Percentiles rank a stretch among this genome's conserved stretches.
These are phyloP conservation scores for Russula earlei DNA, from an alignment of 768 basidiomycete species.

Conservation along the genomic window DNA sequence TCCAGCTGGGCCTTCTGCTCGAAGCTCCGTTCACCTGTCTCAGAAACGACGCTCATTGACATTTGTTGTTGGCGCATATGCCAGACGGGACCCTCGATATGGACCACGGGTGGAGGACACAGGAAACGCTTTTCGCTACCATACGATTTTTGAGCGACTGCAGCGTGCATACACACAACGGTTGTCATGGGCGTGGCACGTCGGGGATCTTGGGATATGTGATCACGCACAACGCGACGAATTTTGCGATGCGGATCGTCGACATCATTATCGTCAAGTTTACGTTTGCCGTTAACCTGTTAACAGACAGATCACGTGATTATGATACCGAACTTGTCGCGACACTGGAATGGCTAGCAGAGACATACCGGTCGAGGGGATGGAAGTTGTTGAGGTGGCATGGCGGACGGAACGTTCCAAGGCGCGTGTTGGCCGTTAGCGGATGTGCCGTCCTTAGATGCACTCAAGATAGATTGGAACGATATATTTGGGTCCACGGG, in stretches of 20 bases:
- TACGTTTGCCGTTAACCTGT: conserved; percentile 52
- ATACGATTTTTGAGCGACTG: conserved; percentile 93
- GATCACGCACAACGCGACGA: conserved; percentile 75
- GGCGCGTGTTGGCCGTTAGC: conserved; percentile 19
- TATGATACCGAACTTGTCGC: background rate
- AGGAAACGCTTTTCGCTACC: conserved; percentile 93
- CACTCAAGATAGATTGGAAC: conserved; percentile 24
- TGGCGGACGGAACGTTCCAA: conserved; percentile 16
- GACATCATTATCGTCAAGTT: conserved; percentile 53
- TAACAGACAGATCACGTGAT: conserved; percentile 18
- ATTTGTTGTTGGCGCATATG: conserved; percentile 74
- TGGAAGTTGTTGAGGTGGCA: conserved; percentile 14
- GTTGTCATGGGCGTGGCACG: conserved; percentile 85
- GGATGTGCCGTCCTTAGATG: conserved; percentile 15
- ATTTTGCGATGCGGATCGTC: conserved; percentile 69
- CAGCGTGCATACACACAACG: conserved; percentile 82
- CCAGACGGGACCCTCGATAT: conserved; percentile 83
- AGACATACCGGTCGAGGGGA: conserved; percentile 17
- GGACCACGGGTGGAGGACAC: conserved; percentile 87
- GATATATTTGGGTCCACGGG: conserved; percentile 16
- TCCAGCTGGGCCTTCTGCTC: conserved; percentile 80
- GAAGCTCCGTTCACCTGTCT: conserved; percentile 72
- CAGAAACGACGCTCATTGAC: conserved; percentile 79
- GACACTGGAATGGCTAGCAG: background rate
- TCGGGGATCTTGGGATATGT: conserved; percentile 63